Percentiles rank a stretch among this genome's conserved stretches.
phyloP scores from a whole-genome alignment of 306 rosid genomes.

The Cucurbita moschata region DNA sequence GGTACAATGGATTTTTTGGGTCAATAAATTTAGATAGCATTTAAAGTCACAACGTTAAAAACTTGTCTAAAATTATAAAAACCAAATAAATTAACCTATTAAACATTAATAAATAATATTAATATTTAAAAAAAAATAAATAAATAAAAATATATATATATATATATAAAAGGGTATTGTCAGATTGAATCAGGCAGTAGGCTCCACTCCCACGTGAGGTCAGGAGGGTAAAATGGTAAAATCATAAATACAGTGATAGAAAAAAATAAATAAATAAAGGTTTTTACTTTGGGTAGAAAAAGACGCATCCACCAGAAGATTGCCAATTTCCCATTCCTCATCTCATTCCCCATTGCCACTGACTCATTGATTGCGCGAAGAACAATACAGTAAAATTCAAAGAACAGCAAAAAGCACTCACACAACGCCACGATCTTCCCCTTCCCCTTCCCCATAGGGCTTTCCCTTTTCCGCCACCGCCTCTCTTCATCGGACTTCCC shows the following conservation, averaged over 20 bases:
- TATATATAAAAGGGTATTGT: background rate
- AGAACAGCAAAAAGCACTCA: background rate
- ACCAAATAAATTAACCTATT: no score
- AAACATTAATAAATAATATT: background rate
- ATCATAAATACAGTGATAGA: background rate
- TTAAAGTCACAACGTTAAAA: no score
- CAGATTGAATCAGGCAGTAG: background rate
- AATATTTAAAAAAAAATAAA: background rate
- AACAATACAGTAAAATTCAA: background rate
- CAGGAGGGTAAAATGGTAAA: background rate
- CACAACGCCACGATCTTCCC: background rate
- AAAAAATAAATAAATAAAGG: background rate
- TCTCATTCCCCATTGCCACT: background rate
- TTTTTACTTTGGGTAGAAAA: background rate
- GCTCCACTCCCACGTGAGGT: background rate
- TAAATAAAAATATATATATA: background rate
- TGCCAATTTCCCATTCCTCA: background rate
- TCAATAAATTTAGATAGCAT: no score
- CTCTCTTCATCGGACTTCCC: background rate
- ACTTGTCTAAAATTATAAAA: no score
- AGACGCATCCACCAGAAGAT: background rate
- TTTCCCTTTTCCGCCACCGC: background rate
- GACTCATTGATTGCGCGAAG: background rate
- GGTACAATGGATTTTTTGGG: no score
- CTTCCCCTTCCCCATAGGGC: background rate